Base-by-base conservation (phyloP, 2,329 filamentous ascomycete genomes). In the Paracorniculantispora psalliotae region DNA sequence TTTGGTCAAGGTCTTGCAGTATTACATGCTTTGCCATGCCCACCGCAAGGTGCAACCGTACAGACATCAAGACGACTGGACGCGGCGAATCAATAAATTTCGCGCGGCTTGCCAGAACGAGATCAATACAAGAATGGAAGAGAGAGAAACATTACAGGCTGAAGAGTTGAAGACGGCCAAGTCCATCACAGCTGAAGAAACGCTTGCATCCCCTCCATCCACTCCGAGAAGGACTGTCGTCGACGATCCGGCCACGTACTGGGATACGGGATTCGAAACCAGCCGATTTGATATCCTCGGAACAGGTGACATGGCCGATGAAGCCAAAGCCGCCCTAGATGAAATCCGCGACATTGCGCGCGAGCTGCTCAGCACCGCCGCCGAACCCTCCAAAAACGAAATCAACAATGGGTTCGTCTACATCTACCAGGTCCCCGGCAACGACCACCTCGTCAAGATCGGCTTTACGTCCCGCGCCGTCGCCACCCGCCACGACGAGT, bases 351-450 rank as follows among this genome's bases (percentile, higher is more conserved):
- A 41, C 13, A 48, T 12, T 17, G 35, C 46, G 2, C 17, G 7
- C 2, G 23, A 23, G 35, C n/a, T 19, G n/a, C 25, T 59, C 7
- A 51, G 63, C n/a, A 59, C 63, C 3, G 64, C 63, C n/a, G 65
- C 59, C 46, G 65, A 67, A 9, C 67, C 60, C 43, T 58, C 54
- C 28, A 65, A 65, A 43, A 73, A 73, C 59, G 77, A 68, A 59
- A 73, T 75, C 33, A 71, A 67, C 43, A 71, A 67, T 50, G 68
- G 70, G 7, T 50, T 21, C 12, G 21, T 60, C 4, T 60, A 60
- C 15, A 15, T 51, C 6, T 60, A 60, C 28, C n/a, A 49, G n/a
- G 58, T 60, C 4, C 37, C 51, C 2, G 58, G 51, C 13, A 60
- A 60, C 28, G 37, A 50, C 0, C 17, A 28, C 6, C 28, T 60